phyloP scores from a whole-genome alignment of 768 basidiomycete species.

The Cystobasidium ongulense region DNA sequence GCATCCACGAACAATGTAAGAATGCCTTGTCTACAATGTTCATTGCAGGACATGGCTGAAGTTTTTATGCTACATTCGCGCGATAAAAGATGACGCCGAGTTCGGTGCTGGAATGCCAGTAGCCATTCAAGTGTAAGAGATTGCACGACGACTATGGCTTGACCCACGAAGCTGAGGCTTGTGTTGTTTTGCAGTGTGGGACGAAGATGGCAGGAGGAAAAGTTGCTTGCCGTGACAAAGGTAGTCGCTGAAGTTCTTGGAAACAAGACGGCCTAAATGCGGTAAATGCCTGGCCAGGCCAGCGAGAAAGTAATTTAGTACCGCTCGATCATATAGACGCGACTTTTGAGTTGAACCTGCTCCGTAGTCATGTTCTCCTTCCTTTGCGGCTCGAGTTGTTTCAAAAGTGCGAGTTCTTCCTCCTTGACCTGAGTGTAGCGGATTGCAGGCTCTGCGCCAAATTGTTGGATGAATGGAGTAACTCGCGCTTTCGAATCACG shows the following conservation, averaged over 20 bases:
- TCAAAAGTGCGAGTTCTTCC: background rate
- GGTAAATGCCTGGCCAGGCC: background rate
- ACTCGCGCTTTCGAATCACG: background rate
- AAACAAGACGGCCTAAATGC: background rate
- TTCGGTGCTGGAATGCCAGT: background rate
- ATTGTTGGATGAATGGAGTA: background rate
- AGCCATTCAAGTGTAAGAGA: background rate
- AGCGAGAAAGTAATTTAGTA: background rate
- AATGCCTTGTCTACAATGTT: background rate
- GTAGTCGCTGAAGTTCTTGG: background rate
- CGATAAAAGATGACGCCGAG: background rate
- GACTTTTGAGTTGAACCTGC: background rate
- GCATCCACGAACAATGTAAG: background rate
- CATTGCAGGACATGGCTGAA: background rate
- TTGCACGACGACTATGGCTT: background rate
- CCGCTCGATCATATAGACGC: background rate
- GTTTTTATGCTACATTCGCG: background rate
- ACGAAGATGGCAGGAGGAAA: constrained; percentile 10
- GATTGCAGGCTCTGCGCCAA: background rate
- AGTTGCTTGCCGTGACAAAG: background rate
- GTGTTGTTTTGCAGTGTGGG: background rate
- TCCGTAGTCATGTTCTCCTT: background rate
- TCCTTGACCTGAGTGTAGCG: background rate
- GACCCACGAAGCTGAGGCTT: background rate
- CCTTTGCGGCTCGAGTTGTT: background rate